phyloP scores from a whole-genome alignment of 768 basidiomycete genomes.

The Lactarius psammicola region DNA sequence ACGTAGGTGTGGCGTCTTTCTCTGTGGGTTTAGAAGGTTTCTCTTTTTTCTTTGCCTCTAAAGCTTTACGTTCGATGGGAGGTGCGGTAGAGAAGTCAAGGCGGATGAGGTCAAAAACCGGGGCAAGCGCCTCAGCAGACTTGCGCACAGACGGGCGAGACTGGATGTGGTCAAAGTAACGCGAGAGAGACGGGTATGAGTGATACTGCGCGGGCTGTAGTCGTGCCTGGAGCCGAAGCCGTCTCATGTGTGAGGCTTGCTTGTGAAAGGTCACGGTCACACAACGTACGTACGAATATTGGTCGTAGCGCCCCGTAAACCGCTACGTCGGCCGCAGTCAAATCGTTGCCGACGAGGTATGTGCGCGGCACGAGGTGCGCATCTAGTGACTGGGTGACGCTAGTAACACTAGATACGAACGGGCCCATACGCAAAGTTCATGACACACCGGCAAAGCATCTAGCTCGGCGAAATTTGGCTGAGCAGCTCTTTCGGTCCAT shows the following conservation, averaged over 20 bases:
- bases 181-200: slow-evolving; percentile 75
- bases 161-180: slow-evolving; percentile 97
- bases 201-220: slow-evolving; percentile 73
- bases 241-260: background rate
- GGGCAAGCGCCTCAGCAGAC: slow-evolving; percentile 50
- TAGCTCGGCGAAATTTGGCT: slow-evolving; percentile 47
- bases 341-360: slow-evolving; percentile 79
- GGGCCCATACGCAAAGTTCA: background rate
- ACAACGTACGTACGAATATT: slow-evolving; percentile 54
- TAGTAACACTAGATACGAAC: slow-evolving; percentile 13
- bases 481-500: slow-evolving; percentile 68
- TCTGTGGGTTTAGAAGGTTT: slow-evolving; percentile 45
- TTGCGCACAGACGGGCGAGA: slow-evolving; percentile 58
- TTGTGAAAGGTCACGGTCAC: background rate
- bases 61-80: slow-evolving; percentile 64
- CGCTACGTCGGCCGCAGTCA: slow-evolving; percentile 88
- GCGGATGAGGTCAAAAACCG: slow-evolving; percentile 53
- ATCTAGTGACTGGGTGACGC: slow-evolving; percentile 60
- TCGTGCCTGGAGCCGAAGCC: slow-evolving; percentile 51
- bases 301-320: slow-evolving; percentile 89
- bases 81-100: slow-evolving; percentile 82
- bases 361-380: slow-evolving; percentile 70
- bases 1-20: slow-evolving; percentile 30
- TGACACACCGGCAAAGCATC: slow-evolving; percentile 49
- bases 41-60: slow-evolving; percentile 76